Conservation (phyloP, 139 green algal species). For the Chlorella sorokiniana region DNA sequence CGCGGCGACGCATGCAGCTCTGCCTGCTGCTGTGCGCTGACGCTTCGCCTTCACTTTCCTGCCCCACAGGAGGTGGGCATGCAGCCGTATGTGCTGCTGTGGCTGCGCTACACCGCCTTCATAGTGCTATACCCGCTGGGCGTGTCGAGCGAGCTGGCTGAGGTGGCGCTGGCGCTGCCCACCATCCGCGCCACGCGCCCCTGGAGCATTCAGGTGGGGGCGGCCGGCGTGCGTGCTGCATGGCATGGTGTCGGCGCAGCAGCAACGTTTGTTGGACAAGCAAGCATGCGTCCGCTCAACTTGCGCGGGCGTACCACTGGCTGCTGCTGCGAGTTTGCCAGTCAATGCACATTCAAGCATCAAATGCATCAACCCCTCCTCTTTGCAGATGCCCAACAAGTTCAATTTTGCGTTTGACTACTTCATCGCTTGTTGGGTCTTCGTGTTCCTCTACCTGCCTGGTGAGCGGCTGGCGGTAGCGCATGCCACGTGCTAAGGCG, state of each 20-base stretch:
- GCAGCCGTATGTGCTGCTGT: slow-evolving; percentile 74
- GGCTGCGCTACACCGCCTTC: slow-evolving; percentile 92
- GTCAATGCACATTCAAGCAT: not conserved
- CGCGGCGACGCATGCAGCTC: not conserved
- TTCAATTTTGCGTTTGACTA: slow-evolving; percentile 89
- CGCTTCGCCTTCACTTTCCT: not conserved
- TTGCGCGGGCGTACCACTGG: not conserved
- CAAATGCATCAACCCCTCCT: not conserved
- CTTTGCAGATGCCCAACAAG: slow-evolving; percentile 75
- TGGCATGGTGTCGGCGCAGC: too few relatives aligned
- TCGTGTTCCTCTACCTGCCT: slow-evolving; percentile 61
- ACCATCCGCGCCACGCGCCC: slow-evolving; percentile 51
- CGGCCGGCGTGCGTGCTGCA: not conserved
- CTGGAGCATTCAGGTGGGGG: not conserved
- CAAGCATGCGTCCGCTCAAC: too few relatives aligned
- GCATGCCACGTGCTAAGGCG: too few relatives aligned
- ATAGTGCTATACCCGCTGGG: slow-evolving; percentile 92
- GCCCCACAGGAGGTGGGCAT: slow-evolving; percentile 54
- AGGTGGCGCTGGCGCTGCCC: slow-evolving; percentile 76
- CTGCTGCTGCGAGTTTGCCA: too few relatives aligned
- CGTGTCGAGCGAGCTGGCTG: slow-evolving; percentile 82
- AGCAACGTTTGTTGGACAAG: too few relatives aligned
- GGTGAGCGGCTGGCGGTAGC: too few relatives aligned
- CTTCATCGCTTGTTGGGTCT: slow-evolving; percentile 56
- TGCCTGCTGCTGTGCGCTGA: slow-evolving; percentile 1